phyloP scores from a whole-genome alignment of 352 stramenopile genomes.

The Plasmopara muralis region DNA sequence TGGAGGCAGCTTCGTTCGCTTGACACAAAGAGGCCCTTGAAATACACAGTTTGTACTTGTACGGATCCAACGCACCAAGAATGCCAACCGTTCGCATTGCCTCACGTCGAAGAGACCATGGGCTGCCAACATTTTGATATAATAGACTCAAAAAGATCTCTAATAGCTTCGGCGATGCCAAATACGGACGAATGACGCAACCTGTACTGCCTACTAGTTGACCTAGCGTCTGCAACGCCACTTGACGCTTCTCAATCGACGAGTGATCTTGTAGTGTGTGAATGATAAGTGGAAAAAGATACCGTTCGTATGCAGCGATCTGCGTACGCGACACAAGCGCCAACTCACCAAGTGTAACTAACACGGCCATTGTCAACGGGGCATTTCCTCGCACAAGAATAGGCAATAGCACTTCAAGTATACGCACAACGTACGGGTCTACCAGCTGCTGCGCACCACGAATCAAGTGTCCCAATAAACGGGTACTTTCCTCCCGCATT shows the following conservation, averaged over 20 bases:
- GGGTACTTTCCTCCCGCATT: conserved; percentile 86
- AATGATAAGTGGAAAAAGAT: conserved; percentile 95
- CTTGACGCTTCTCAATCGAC: conserved; percentile 91
- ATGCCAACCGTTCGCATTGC: conserved; percentile 96
- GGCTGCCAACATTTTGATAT: conserved; percentile 82
- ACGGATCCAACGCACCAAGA: conserved; percentile 92
- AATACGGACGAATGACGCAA: conserved; percentile 92
- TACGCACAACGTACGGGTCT: conserved; percentile 71
- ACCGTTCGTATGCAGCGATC: conserved; percentile 90
- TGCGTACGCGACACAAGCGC: conserved; percentile 86
- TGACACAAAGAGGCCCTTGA: conserved; percentile 61
- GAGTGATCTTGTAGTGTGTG: conserved; percentile 95
- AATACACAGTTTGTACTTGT: conserved; percentile 89
- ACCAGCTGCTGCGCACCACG: conserved; percentile 81
- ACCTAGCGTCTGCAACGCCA: conserved; percentile 94
- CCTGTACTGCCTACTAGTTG: conserved; percentile 91
- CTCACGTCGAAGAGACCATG: conserved; percentile 92
- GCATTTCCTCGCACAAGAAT: conserved; percentile 87
- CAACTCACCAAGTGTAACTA: conserved; percentile 88
- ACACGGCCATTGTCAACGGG: conserved; percentile 62
- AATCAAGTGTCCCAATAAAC: conserved; percentile 81
- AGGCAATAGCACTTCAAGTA: conserved; percentile 68
- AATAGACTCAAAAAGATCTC: conserved; percentile 93
- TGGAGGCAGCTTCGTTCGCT: conserved; percentile 52
- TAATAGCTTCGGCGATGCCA: conserved; percentile 93